Conservation (phyloP, 1,139 yeast species). For the Keqinozyma sinolaborantium region DNA sequence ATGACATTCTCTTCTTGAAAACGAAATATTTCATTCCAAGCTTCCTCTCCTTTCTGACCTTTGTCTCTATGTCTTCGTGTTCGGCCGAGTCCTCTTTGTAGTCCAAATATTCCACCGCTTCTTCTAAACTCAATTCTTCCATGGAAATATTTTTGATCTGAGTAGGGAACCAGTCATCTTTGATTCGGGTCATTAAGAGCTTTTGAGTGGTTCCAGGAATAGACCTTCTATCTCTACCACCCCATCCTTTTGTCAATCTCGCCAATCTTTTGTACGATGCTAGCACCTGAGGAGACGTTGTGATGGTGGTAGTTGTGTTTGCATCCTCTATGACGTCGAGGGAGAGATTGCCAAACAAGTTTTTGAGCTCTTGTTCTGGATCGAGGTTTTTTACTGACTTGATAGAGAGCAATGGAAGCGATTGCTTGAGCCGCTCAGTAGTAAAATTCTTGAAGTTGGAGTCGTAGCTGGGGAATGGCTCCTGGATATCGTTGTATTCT, state of each 20-base stretch:
- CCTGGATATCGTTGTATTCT: conserved; percentile 26
- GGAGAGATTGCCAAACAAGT: conserved; percentile 72
- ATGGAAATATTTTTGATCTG: conserved; percentile 58
- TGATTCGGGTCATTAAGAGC: conserved; percentile 63
- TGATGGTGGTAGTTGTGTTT: conserved; percentile 55
- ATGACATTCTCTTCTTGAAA: conserved; percentile 39
- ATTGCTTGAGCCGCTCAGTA: conserved; percentile 31
- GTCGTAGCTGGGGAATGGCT: conserved; percentile 33
- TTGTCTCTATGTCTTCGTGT: conserved; percentile 21
- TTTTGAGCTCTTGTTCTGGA: conserved; percentile 74
- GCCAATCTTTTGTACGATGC: conserved; percentile 62
- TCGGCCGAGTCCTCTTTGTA: conserved; percentile 36
- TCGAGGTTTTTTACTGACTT: conserved; percentile 56
- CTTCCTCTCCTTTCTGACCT: conserved; percentile 42
- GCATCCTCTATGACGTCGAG: conserved; percentile 70
- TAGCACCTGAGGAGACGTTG: conserved; percentile 63
- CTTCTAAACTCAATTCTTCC: conserved; percentile 48
- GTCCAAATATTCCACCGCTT: conserved; percentile 34
- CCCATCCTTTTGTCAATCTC: conserved; percentile 72
- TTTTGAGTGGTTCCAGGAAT: conserved; percentile 74
- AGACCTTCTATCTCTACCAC: conserved; percentile 70
- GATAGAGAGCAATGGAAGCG: conserved; percentile 40
- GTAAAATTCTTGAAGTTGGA: conserved; percentile 47
- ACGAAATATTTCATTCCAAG: conserved; percentile 55
- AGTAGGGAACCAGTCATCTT: conserved; percentile 82